Percentiles rank a stretch among this genome's conserved stretches.
These are phyloP conservation scores for Bidens hawaiensis DNA, from an alignment of 140 eudicot species.

Conservation along the genomic window DNA sequence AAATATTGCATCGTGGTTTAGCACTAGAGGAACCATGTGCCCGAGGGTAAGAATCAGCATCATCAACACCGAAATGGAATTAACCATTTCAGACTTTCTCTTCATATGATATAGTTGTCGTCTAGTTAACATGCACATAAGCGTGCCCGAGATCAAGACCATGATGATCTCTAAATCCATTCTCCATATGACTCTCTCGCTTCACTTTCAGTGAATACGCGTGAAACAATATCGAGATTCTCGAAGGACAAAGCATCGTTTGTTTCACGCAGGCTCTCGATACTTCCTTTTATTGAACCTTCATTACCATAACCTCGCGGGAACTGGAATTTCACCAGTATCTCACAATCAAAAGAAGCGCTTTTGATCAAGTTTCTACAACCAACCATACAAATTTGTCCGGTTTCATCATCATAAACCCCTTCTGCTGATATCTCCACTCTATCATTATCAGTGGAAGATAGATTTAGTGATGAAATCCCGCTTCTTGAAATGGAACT, in stretches of 20 bases:
- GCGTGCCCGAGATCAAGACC: constrained; percentile 63
- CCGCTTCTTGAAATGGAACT: background rate
- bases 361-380: constrained; percentile 38
- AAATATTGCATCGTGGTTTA: constrained; percentile 65
- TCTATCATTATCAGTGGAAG: background rate
- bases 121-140: constrained; percentile 46
- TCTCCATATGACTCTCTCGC: constrained; percentile 48
- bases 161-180: constrained; percentile 62
- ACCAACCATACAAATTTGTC: constrained; percentile 62
- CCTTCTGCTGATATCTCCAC: constrained; percentile 58
- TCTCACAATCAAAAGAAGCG: constrained; percentile 47
- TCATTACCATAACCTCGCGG: constrained; percentile 20
- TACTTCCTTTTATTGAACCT: constrained; percentile 38
- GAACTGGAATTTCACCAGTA: constrained; percentile 38
- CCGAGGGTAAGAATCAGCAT: constrained; percentile 55
- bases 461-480: constrained; percentile 21
- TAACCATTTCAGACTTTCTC: constrained; percentile 35
- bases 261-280: constrained; percentile 39
- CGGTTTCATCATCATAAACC: constrained; percentile 43
- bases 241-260: constrained; percentile 42
- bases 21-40: constrained; percentile 55
- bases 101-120: constrained; percentile 44
- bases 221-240: constrained; percentile 23
- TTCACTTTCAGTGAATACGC: constrained; percentile 2
- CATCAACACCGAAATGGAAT: constrained; percentile 46